phyloP scores from a whole-genome alignment of 2,329 filamentous ascomycete species.

The Herpotrichia juniperi region DNA sequence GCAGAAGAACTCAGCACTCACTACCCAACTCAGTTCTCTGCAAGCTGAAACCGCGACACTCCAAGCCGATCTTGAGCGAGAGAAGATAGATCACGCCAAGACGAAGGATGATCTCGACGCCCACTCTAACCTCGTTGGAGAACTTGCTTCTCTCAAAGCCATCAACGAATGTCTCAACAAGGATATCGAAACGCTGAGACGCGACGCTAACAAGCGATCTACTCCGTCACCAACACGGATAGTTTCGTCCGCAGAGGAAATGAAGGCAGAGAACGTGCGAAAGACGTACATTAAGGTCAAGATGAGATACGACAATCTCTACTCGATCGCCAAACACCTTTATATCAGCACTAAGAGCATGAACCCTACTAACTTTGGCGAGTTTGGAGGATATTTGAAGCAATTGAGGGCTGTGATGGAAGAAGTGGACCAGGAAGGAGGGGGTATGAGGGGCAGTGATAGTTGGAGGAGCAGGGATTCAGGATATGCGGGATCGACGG shows the following conservation, averaged over 20 bases:
- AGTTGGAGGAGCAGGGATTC: not conserved
- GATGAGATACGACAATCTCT: constrained; percentile 21
- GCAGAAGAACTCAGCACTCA: not conserved
- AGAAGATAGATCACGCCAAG: not conserved
- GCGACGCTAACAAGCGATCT: too few species aligned
- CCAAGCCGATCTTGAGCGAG: not conserved
- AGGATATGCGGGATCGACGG: not conserved
- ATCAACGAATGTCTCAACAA: not conserved
- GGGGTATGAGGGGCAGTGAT: not conserved
- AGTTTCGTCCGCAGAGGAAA: constrained; percentile 10
- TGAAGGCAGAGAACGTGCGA: constrained; percentile 24
- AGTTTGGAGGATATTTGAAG: constrained; percentile 27
- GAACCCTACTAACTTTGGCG: constrained; percentile 26
- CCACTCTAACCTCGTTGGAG: not conserved
- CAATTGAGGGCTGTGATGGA: constrained; percentile 19
- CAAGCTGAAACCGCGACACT: not conserved
- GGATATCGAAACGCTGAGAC: not conserved
- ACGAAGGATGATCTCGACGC: not conserved
- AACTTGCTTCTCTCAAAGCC: not conserved
- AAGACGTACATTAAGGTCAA: constrained; percentile 27
- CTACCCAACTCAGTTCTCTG: not conserved
- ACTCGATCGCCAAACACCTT: constrained; percentile 13
- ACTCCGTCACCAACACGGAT: not conserved
- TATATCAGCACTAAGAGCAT: constrained; percentile 14
- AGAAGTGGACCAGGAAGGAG: constrained; percentile 1